These are phyloP conservation scores for Fusarium sp. DNA, from an alignment of 2,329 filamentous ascomycete species.

Conservation along the genomic window DNA sequence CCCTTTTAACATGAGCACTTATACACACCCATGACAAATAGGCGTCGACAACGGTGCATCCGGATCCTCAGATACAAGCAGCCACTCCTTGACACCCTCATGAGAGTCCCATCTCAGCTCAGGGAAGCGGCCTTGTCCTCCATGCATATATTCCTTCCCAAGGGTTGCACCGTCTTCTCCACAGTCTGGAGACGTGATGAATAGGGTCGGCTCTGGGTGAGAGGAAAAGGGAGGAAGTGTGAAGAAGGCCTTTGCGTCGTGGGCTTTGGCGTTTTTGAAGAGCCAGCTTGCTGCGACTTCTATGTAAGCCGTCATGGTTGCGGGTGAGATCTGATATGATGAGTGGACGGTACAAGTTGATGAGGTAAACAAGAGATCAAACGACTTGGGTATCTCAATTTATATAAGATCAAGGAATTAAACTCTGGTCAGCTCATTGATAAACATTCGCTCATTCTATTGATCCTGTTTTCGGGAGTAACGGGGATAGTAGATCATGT, in stretches of 20 bases:
- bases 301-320: slow-evolving; percentile 43
- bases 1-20: no score
- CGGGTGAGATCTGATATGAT: not conserved
- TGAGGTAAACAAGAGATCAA: not conserved
- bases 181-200: slow-evolving; percentile 53
- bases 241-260: slow-evolving; percentile 52
- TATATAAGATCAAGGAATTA: not conserved
- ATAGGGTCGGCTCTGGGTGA: slow-evolving; percentile 49
- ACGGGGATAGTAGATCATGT: slow-evolving; percentile 24
- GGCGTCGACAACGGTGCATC: slow-evolving; percentile 58
- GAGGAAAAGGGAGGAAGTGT: slow-evolving; percentile 49
- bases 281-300: slow-evolving; percentile 53
- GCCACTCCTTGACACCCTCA: slow-evolving; percentile 54
- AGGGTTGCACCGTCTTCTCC: slow-evolving; percentile 51
- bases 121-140: slow-evolving; percentile 53
- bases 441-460: not conserved
- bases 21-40: slow-evolving; percentile 56
- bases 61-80: slow-evolving; percentile 59
- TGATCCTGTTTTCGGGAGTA: slow-evolving; percentile 17
- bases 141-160: slow-evolving; percentile 50
- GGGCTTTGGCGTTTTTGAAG: slow-evolving; percentile 50
- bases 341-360: not conserved
- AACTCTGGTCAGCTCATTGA: not conserved
- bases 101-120: slow-evolving; percentile 53
- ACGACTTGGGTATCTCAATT: not conserved